These are phyloP conservation scores for Ramaria rubella DNA, from an alignment of 768 basidiomycete genomes.

Conservation along the genomic window DNA sequence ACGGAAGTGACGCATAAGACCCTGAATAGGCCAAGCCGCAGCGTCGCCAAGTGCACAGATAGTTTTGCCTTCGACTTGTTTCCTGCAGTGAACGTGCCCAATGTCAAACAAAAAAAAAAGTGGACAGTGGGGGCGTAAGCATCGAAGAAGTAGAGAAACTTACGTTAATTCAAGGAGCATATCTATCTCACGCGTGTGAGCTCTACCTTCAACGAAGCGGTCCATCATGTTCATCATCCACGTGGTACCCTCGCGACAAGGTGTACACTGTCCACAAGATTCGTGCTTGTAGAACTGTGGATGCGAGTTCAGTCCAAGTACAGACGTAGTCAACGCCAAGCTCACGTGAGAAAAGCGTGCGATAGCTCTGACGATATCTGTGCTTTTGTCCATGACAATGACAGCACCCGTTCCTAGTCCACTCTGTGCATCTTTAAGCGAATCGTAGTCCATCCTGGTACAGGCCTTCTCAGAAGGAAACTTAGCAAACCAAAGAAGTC, in stretches of 20 bases:
- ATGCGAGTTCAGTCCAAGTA: not conserved
- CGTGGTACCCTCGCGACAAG: constrained; percentile 90
- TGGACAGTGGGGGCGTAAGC: not conserved
- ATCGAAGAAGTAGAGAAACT: constrained; percentile 15
- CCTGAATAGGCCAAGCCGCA: constrained; percentile 98
- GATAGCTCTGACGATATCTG: constrained; percentile 90
- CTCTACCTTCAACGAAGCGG: constrained; percentile 87
- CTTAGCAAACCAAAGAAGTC: not conserved
- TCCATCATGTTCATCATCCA: constrained; percentile 99
- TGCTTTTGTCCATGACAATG: constrained; percentile 98
- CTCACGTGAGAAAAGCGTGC: constrained; percentile 80
- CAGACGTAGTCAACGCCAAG: too few species aligned
- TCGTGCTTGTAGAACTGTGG: constrained; percentile 96
- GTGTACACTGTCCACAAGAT: constrained; percentile 95
- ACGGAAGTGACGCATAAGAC: constrained; percentile 95
- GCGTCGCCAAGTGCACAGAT: constrained; percentile 97
- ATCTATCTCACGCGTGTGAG: constrained; percentile 90
- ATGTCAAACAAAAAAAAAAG: not conserved
- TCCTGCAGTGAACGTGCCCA: constrained; percentile 37
- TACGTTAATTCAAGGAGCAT: constrained; percentile 95
- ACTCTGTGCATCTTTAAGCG: constrained; percentile 91
- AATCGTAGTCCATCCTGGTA: constrained; percentile 90
- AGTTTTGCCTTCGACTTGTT: constrained; percentile 95
- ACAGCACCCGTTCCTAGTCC: constrained; percentile 97
- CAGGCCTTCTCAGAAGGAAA: not conserved